Evolutionary conservation across 2,329 filamentous ascomycete species (phyloP), one percentile per base, ranked within the genome.

Genomic region (Xylaria sp.): DNA sequence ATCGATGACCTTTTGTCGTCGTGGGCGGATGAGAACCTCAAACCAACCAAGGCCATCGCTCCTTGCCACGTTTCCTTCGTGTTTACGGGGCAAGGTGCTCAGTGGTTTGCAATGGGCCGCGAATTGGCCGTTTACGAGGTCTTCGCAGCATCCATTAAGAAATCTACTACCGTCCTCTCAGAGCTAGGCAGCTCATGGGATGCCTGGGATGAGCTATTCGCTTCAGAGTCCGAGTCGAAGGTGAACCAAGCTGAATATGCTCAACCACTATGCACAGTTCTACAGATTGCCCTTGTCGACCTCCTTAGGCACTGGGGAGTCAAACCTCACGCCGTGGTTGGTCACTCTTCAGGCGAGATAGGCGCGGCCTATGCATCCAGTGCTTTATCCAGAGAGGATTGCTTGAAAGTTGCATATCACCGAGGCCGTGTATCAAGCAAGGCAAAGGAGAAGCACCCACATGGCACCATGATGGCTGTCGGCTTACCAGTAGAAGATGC

Each of bases 261-360:
- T 16, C 78, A 80, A 42, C 77, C 79, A 0, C 69, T 78, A 5
- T 79, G 73, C 1, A 79, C 78, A 0, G 77, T 73, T 1, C 21
- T 82, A 0, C 80, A 82, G 47, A 60, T 82, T 12, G 79, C 76
- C 0, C 71, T 82, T 5, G 73, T 81, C 1, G 76, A 79, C n/a
- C 75, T 82, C 0, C 65, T 82, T 0, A 47, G 60, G 12, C 74
- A 71, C 5, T 75, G 75, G 48, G 75, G 72, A 4, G 57, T 81
- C 2, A 55, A 63, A 0, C 77, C 78, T 0, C 64, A 61, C 0
- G 76, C 75, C 0, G 78, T 81, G 0, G 65, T 80, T 0, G 79
- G 80, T 1, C 80, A 81, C 78, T 1, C 80, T 81, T 78, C 75
- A 0, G 80, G 80, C 2, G 81, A 82, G 53, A 81, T 81, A 35